Base-by-base conservation (phyloP, 139 green algal species). In the Coelastrella sp. region DNA sequence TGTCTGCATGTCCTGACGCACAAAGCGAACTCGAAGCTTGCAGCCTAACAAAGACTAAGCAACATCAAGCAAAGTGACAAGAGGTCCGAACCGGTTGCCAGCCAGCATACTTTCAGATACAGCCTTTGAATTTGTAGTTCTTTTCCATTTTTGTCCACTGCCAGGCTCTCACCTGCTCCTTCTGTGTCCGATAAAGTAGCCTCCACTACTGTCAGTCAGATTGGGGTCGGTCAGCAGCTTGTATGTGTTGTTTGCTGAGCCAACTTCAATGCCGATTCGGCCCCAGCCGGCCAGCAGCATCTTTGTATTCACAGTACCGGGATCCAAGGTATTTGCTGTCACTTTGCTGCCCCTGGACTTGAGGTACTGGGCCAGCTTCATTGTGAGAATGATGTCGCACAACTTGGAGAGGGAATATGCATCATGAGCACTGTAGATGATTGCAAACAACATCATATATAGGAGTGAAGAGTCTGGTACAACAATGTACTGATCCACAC, bases 261-360 rank as follows among this genome's bases (percentile, higher is more conserved):
- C 24, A 14, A 90, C 75, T 0, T 82, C 60, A 15, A 97, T 97
- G 80, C 95, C 95, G n/a, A 95, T 95, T 25, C 84, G 19, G 19
- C 95, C 95, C 95, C 95, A 97, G 0, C 95, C 95, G 0, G 91
- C 90, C 15, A 90, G 57, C 25, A 97, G 88, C 95, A 97, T 97
- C 88, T 97, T 97, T 7, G 95, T 97, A 87, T 97, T 97, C 10
- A 97, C 93, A 0, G 92, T 95, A 7, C 94, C 94, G 20, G 95
- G 95, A 87, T 97, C 95, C 4, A 97, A 73, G 15, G 87, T 94
- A 86, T 95, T 95, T 70, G 19, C 66, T 14, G 81, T 87, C 10
- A 76, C 61, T 9, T 15, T 74, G 81, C 84, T 91, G 22, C 92
- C 92, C 4, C 82, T 78, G 0, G 84, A 27, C 27, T 74, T 24